Evolutionary conservation across 345 rosid species (phyloP), one percentile per base, ranked within the genome.

Genomic region (Eucalyptus curtisii): DNA sequence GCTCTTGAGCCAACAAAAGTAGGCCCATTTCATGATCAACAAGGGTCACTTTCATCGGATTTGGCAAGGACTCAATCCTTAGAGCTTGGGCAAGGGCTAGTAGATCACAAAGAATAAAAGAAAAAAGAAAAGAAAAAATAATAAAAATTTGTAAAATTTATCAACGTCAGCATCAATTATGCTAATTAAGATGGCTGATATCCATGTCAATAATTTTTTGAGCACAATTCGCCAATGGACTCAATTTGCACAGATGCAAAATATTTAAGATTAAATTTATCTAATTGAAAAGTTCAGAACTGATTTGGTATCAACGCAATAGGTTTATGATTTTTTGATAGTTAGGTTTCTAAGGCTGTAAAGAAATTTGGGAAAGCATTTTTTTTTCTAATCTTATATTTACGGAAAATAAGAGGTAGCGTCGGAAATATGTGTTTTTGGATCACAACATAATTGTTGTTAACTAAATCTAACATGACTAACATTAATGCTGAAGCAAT

Each of bases 101-200:
- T 53, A 53, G 59, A 22, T 27, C 59, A 53, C 30, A 25, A 1
- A 24, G n/a, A 57, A 57, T 22, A 24, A 22, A 57, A 57, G 3
- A 24, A 59, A 59, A 10, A 3, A 59, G 6, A 25, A 59, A 27
- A 5, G 0, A 27, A 27, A 6, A 61, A 11, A 49, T 49, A 49
- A 16, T 16, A 49, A 49, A 49, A 49, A 49, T 2, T 61, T 7
- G 7, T 27, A 61, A 61, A 30, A 30, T 30, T 13, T 61, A 15
- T 30, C 3, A 2, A 61, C 2, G 2, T 61, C 4, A 6, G 2
- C 4, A 1, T 50, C 16, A 7, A 8, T 3, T 30, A 1, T 61
- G 17, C 17, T 15, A 61, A 2, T 3, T 61, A 61, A 7, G 8
- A 30, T 13, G 2, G 2, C 1, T 0, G 3, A 7, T 31, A 61